These are phyloP conservation scores for Baorangia bicolor DNA, from an alignment of 768 basidiomycete genomes.

Conservation along the genomic window DNA sequence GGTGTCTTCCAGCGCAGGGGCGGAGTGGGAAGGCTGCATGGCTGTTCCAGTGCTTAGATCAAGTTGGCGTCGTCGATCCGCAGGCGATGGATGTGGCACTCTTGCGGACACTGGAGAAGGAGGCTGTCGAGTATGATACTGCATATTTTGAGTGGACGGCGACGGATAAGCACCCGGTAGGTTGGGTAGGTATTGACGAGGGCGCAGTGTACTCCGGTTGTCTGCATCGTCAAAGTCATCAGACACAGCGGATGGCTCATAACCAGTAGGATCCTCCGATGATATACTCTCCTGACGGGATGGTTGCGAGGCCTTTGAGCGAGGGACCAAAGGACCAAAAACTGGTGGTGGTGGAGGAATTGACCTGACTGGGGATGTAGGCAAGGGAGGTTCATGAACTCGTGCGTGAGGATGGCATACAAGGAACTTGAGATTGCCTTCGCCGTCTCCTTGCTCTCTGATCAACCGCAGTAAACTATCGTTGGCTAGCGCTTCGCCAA, in stretches of 20 bases:
- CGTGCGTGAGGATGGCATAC: conserved; percentile 64
- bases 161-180: conserved; percentile 28
- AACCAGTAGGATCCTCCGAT: conserved; percentile 63
- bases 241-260: conserved; percentile 56
- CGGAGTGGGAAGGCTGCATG: conserved; percentile 29
- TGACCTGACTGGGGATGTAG: conserved; percentile 42
- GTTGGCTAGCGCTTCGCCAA: conserved; percentile 69
- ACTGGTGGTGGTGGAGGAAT: conserved; percentile 51
- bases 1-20: conserved; percentile 33
- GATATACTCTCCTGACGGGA: conserved; percentile 72
- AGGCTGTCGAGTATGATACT: conserved; percentile 40
- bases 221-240: conserved; percentile 63
- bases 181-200: conserved; percentile 34
- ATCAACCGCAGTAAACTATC: conserved; percentile 74
- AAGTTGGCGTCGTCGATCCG: conserved; percentile 27
- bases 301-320: conserved; percentile 44
- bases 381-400: conserved; percentile 52
- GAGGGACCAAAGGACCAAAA: conserved; percentile 50
- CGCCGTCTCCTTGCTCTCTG: conserved; percentile 67
- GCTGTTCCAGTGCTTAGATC: conserved; percentile 18
- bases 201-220: conserved; percentile 45
- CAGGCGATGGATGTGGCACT: conserved; percentile 20
- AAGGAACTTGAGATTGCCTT: conserved; percentile 81
- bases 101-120: conserved; percentile 35
- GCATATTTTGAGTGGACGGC: conserved; percentile 40